Evolutionary conservation across 768 basidiomycete genomes (phyloP), one percentile per base, ranked within the genome.

Genomic region (Pleurotus djamor): DNA sequence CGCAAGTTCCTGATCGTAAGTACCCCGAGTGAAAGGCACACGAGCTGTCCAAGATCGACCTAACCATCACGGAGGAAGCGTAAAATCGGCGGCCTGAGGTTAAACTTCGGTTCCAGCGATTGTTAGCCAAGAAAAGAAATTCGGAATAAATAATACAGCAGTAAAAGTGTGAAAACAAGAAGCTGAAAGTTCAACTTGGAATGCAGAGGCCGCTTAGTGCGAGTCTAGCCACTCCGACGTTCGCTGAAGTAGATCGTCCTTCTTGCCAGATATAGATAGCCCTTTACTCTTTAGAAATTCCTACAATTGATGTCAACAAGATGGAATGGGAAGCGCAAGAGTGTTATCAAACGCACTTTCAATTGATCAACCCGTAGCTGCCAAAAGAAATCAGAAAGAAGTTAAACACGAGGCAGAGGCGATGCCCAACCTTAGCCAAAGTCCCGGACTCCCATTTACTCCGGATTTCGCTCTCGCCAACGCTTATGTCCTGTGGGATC

Each of bases 291-390:
- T 89, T 61, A 90, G 75, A 69, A 92, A 90, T n/a, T 87, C 86
- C 88, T 91, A 65, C 16, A 41, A 49, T 50, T 16, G 35, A 55
- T 49, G 44, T 60, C 61, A 64, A 54, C 50, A 55, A 54, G 58
- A 37, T 50, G 21, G 21, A 3, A 28, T 37, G 35, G 44, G 38
- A 61, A 48, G 38, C 35, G 12, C n/a, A n/a, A 38, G 4, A 41
- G 36, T 47, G 48, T 59, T 44, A 45, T 47, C 50, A 43, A 45
- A 58, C 78, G 59, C 61, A 89, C 90, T 82, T 89, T 92, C 50
- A 94, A 77, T 66, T 91, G 88, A 71, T 89, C 88, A 61, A 91
- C 87, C 14, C 83, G 85, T 62, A 92, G 77, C 91, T 93, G 67
- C 58, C 14, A 14, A 5, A 16, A 44, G 17, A 35, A 7, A 13